Conservation (phyloP, 2,329 filamentous ascomycete species). For the Exophiala spinifera region DNA sequence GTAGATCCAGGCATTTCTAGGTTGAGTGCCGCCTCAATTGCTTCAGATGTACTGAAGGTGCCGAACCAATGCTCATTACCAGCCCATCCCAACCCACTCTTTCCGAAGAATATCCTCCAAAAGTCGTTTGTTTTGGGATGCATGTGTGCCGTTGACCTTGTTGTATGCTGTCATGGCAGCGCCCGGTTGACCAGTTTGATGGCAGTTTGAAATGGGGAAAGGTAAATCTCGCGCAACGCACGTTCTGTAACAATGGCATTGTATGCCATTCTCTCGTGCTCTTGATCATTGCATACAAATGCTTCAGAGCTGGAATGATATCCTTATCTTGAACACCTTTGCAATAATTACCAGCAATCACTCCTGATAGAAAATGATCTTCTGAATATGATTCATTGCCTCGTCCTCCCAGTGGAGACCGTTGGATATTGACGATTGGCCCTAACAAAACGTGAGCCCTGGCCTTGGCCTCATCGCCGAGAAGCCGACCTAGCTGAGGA, state of each 20-base stretch:
- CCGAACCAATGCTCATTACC: slow-evolving; percentile 36
- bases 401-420: slow-evolving; percentile 44
- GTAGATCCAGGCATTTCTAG: slow-evolving; percentile 47
- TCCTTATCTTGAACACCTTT: no score
- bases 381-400: slow-evolving; percentile 32
- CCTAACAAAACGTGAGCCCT: slow-evolving; percentile 60
- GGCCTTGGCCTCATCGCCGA: slow-evolving; percentile 32
- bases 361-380: slow-evolving; percentile 30
- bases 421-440: slow-evolving; percentile 63
- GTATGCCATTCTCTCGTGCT: slow-evolving; percentile 41
- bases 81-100: no score
- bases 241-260: slow-evolving; percentile 41
- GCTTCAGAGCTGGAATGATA: no score
- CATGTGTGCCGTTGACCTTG: no score
- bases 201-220: no score
- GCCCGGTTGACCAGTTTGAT: no score
- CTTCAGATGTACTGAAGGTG: slow-evolving; percentile 42
- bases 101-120: no score
- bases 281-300: slow-evolving; percentile 45
- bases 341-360: slow-evolving; percentile 22
- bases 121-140: no score
- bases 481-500: background rate
- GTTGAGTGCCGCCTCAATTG: slow-evolving; percentile 43
- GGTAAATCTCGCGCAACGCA: no score
- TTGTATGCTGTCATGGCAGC: no score